A percentile compares a stretch with the other conserved stretches of the same genome.
Conservation (phyloP, 1,284 basidiomycete species). For the Lentinula novae-zelandiae region DNA sequence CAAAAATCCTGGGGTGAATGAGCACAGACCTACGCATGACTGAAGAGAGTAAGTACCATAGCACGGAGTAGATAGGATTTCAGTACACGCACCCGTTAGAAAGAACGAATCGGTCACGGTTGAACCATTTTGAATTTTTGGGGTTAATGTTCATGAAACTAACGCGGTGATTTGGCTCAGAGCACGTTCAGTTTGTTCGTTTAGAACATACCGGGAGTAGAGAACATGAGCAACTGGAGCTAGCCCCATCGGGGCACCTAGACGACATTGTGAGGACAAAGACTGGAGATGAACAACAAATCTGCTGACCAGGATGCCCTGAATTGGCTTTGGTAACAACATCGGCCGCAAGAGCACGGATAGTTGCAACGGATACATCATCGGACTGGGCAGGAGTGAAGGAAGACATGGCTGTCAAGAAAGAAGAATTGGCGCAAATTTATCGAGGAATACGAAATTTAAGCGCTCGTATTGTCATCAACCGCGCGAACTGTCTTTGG, state of each 20-base stretch:
- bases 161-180: not conserved
- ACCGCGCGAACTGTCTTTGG: not conserved
- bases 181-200: not conserved
- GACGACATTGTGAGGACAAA: conserved; percentile 6
- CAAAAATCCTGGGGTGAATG: not conserved
- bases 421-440: not conserved
- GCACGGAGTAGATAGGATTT: conserved; percentile 16
- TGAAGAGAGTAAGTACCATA: conserved; percentile 23
- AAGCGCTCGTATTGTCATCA: not conserved
- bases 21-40: conserved; percentile 59
- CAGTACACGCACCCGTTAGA: conserved; percentile 65
- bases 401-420: conserved; percentile 35
- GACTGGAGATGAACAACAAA: not conserved
- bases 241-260: conserved; percentile 90
- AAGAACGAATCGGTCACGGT: conserved; percentile 86
- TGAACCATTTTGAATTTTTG: conserved; percentile 87
- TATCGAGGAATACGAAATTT: not conserved
- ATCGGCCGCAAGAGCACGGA: conserved; percentile 71
- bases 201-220: conserved; percentile 59
- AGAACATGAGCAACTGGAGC: conserved; percentile 87
- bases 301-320: conserved; percentile 73
- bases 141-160: conserved; percentile 88
- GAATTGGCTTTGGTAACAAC: conserved; percentile 84
- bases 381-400: conserved; percentile 44
- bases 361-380: conserved; percentile 59